Evolutionary conservation across 1,284 basidiomycete species (phyloP).

Genomic region (Cryptococcus sp.): DNA sequence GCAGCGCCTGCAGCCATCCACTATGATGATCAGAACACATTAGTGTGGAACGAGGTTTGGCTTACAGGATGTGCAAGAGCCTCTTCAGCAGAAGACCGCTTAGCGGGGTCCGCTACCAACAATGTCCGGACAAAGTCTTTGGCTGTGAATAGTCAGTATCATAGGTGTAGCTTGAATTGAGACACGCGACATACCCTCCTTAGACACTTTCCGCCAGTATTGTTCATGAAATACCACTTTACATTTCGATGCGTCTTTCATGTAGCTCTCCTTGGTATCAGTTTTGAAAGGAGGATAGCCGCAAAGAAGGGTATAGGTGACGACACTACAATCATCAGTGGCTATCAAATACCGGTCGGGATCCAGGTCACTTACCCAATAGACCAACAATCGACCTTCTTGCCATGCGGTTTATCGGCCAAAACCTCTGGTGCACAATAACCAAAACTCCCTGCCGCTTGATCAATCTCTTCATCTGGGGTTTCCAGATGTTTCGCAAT

Average conservation of each 20-base stretch:
- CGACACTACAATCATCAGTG: constrained; percentile 57
- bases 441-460: constrained; percentile 83
- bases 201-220: constrained; percentile 87
- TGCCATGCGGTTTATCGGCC: constrained; percentile 75
- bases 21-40: constrained; percentile 11
- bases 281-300: constrained; percentile 91
- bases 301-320: constrained; percentile 87
- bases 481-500: constrained; percentile 85
- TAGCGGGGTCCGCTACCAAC: constrained; percentile 66
- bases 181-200: constrained; percentile 54
- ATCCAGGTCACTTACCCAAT: constrained; percentile 62
- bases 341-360: neutral
- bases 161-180: neutral
- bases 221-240: constrained; percentile 85
- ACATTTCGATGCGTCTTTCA: constrained; percentile 75
- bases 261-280: constrained; percentile 69
- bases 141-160: constrained; percentile 50
- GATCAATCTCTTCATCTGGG: constrained; percentile 70
- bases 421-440: constrained; percentile 94
- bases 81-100: constrained; percentile 68
- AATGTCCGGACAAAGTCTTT: constrained; percentile 77
- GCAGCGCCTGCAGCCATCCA: constrained; percentile 36
- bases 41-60: neutral
- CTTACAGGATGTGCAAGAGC: constrained; percentile 61
- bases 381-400: constrained; percentile 90